Conservation (phyloP, 2,329 filamentous ascomycete genomes). For the Onygenales sp. region DNA sequence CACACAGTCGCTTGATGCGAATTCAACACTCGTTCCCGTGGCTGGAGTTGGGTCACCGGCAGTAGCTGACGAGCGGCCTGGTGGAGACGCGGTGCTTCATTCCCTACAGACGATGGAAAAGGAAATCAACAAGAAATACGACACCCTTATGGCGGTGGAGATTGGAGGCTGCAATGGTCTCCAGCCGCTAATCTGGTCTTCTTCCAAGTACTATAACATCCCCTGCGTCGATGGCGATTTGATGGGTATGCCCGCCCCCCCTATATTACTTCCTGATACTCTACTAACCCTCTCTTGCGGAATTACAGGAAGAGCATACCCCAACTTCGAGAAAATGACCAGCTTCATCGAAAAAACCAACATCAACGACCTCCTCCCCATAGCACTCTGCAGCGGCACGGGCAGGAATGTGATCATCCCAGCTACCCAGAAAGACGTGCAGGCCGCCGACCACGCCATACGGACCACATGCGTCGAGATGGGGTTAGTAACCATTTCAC, state of each 20-base stretch:
- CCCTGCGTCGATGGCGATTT: slow-evolving; percentile 39
- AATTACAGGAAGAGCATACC: neutral
- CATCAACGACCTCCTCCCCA: slow-evolving; percentile 24
- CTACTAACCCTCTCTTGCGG: slow-evolving; percentile 5
- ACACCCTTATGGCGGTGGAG: slow-evolving; percentile 25
- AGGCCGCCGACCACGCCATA: slow-evolving; percentile 26
- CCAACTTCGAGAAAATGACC: slow-evolving; percentile 23
- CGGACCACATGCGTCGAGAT: slow-evolving; percentile 34
- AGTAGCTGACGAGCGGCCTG: slow-evolving; percentile 19
- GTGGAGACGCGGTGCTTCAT: slow-evolving; percentile 17
- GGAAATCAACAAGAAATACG: slow-evolving; percentile 25
- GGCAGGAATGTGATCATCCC: slow-evolving; percentile 10
- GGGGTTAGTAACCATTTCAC: slow-evolving; percentile 22
- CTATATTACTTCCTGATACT: slow-evolving; percentile 17
- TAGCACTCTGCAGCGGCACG: slow-evolving; percentile 1
- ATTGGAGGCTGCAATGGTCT: slow-evolving; percentile 32
- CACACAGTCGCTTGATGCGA: slow-evolving; percentile 37
- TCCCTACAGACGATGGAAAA: slow-evolving; percentile 29
- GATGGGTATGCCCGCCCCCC: slow-evolving; percentile 37
- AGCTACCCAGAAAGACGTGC: neutral
- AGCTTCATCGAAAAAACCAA: slow-evolving; percentile 33
- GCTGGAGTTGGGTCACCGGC: slow-evolving; percentile 45
- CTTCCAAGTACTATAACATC: slow-evolving; percentile 17
- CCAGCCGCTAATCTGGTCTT: slow-evolving; percentile 35
- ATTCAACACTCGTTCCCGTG: slow-evolving; percentile 16